These are phyloP conservation scores for Trichophyton simii DNA, from an alignment of 2,329 filamentous ascomycete species.

Conservation along the genomic window DNA sequence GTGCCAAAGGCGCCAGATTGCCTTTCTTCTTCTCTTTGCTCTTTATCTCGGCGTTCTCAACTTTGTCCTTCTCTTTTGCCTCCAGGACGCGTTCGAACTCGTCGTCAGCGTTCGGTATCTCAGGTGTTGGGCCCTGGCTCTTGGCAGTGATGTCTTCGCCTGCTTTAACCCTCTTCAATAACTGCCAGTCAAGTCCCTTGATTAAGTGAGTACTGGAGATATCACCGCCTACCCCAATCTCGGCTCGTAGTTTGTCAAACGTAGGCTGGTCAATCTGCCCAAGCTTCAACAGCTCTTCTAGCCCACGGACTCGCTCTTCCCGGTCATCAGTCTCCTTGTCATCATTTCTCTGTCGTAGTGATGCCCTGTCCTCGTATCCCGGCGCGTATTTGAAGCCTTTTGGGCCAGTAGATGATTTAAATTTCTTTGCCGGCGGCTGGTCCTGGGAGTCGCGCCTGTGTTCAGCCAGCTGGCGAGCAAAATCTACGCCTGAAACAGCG, in stretches of 20 bases:
- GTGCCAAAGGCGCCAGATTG: conserved; percentile 31
- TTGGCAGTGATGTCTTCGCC: conserved; percentile 41
- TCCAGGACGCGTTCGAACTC: conserved; percentile 39
- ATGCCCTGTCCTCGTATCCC: conserved; percentile 75
- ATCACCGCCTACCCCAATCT: conserved; percentile 70
- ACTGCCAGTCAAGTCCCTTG: conserved; percentile 78
- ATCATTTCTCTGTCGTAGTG: conserved; percentile 44
- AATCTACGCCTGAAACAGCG: conserved; percentile 55
- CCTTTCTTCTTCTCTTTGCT: conserved; percentile 41
- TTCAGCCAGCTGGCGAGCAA: conserved; percentile 73
- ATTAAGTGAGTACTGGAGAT: conserved; percentile 70
- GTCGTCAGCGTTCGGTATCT: conserved; percentile 40
- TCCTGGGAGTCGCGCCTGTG: conserved; percentile 42
- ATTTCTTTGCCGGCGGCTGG: conserved; percentile 55
- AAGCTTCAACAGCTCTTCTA: conserved; percentile 71
- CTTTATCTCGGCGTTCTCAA: conserved; percentile 19
- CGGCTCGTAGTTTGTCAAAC: conserved; percentile 60
- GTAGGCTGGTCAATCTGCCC: conserved; percentile 70
- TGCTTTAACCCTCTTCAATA: conserved; percentile 39
- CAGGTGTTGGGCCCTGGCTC: conserved; percentile 6
- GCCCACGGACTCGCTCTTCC: conserved; percentile 56
- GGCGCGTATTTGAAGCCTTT: conserved; percentile 68
- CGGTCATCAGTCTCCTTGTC: conserved; percentile 31
- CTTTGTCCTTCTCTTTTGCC: conserved; percentile 23
- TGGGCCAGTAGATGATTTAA: conserved; percentile 60